phyloP scores from a whole-genome alignment of 192 early-diverging fungal species.

The Pilobolus umbonatus region DNA sequence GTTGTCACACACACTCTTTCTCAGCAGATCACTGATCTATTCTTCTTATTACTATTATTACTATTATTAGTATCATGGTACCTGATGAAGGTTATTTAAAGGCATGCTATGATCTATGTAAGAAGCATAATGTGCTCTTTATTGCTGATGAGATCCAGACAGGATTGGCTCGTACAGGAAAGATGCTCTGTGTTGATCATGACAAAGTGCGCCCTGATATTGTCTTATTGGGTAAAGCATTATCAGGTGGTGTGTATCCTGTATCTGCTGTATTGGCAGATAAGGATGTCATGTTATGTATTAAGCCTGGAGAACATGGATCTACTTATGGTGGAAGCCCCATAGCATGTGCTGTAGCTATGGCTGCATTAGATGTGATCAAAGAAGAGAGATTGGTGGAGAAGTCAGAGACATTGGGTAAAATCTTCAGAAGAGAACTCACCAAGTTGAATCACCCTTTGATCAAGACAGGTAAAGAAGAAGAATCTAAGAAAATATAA shows the following conservation, averaged over 20 bases:
- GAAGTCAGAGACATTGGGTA: conserved; percentile 69
- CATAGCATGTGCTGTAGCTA: conserved; percentile 88
- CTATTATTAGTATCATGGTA: conserved; percentile 77
- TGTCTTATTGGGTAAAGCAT: conserved; percentile 95
- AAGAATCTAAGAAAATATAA: not conserved
- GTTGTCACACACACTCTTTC: not conserved
- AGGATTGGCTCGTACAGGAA: conserved; percentile 91
- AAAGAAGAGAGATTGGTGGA: conserved; percentile 91
- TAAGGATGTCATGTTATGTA: conserved; percentile 75
- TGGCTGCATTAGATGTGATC: conserved; percentile 91
- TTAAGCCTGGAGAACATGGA: conserved; percentile 92
- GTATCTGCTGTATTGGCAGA: conserved; percentile 90
- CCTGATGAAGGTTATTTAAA: conserved; percentile 91
- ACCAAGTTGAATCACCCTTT: conserved; percentile 74
- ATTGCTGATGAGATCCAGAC: conserved; percentile 99
- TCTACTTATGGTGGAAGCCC: conserved; percentile 98
- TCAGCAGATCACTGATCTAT: not conserved
- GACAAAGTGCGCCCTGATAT: conserved; percentile 92
- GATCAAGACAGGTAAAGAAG: conserved; percentile 46
- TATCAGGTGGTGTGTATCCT: conserved; percentile 95
- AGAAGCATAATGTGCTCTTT: conserved; percentile 95
- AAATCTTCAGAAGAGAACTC: conserved; percentile 78
- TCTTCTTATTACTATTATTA: not conserved
- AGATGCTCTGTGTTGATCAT: conserved; percentile 91
- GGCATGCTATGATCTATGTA: conserved; percentile 86